Evolutionary conservation across 257 asterid genomes (phyloP).

Genomic region (Solanum piurae): DNA sequence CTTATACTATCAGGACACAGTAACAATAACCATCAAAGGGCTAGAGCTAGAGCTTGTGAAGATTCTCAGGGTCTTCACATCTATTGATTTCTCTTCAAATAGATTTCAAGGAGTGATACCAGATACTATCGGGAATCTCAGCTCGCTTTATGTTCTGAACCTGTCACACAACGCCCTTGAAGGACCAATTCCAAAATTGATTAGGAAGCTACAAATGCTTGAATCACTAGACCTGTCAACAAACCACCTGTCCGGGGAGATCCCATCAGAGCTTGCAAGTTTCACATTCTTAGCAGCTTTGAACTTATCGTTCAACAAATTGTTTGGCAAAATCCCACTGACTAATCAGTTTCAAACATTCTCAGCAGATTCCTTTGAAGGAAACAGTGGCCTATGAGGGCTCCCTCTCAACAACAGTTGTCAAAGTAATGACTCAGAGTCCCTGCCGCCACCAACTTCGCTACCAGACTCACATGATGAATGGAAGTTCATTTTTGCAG

Average conservation of each 20-base stretch:
- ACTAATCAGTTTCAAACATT: conserved; percentile 35
- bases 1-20: conserved; percentile 42
- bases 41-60: conserved; percentile 39
- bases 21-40: conserved; percentile 51
- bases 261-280: conserved; percentile 29
- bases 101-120: conserved; percentile 22
- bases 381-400: conserved; percentile 48
- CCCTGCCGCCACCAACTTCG: background rate
- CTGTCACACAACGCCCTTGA: conserved; percentile 27
- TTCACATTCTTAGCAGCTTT: conserved; percentile 36
- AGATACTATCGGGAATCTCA: conserved; percentile 13
- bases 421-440: background rate
- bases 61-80: conserved; percentile 27
- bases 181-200: conserved; percentile 23
- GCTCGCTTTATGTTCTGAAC: conserved; percentile 26
- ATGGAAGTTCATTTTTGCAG: conserved; percentile 25
- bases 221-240: conserved; percentile 30
- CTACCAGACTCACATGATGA: background rate
- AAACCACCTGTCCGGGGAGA: conserved; percentile 29
- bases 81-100: conserved; percentile 8
- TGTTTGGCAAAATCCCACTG: conserved; percentile 33
- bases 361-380: conserved; percentile 17
- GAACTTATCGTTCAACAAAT: conserved; percentile 37
- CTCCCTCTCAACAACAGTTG: conserved; percentile 22
- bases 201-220: conserved; percentile 12